Conservation (phyloP, 2,329 filamentous ascomycete genomes). For the Hypomyces perniciosus region DNA sequence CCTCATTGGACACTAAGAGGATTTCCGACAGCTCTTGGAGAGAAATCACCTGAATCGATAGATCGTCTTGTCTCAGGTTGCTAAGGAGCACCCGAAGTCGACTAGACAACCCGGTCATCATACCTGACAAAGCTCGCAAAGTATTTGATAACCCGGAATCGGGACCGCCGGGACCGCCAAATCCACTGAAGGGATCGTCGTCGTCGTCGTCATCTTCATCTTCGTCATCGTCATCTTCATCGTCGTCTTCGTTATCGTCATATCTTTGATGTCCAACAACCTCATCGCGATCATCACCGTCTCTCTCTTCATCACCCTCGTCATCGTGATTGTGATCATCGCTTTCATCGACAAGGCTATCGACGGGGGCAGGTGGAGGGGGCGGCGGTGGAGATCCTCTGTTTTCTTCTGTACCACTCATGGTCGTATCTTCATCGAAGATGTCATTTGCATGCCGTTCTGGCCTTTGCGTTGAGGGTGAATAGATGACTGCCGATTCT, state of each 20-base stretch:
- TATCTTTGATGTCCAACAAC: conserved; percentile 7
- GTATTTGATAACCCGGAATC: conserved; percentile 69
- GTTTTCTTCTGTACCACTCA: conserved; percentile 63
- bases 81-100: conserved; percentile 71
- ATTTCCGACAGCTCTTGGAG: conserved; percentile 91
- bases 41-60: conserved; percentile 85
- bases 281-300: conserved; percentile 32
- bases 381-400: conserved; percentile 36
- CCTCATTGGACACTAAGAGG: conserved; percentile 89
- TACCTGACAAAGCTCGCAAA: conserved; percentile 79
- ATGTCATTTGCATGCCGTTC: conserved; percentile 49
- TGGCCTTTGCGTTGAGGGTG: conserved; percentile 40
- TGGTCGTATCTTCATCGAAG: conserved; percentile 58
- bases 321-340: conserved; percentile 34
- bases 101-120: conserved; percentile 79
- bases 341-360: conserved; percentile 10
- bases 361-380: background rate
- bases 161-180: conserved; percentile 60
- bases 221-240: conserved; percentile 37
- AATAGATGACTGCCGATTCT: conserved; percentile 27
- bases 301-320: conserved; percentile 19
- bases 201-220: conserved; percentile 53
- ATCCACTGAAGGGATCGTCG: conserved; percentile 57
- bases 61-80: conserved; percentile 75
- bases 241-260: conserved; percentile 22